A percentile compares a stretch with the other conserved stretches of the same genome.
Conservation (phyloP, 768 basidiomycete genomes). For the Podaxis rugospora region DNA sequence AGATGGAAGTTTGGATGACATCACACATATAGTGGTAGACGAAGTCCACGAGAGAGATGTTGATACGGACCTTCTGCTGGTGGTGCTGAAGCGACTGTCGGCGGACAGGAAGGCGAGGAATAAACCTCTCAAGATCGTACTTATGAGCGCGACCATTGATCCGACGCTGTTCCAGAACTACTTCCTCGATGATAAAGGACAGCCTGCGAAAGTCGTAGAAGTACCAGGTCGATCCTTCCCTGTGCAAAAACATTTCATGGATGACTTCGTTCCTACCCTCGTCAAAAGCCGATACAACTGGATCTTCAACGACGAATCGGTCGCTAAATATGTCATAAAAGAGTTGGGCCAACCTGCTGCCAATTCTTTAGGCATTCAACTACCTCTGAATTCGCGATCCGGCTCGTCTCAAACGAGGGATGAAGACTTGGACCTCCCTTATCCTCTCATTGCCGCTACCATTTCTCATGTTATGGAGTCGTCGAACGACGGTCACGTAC, state of each 20-base stretch:
- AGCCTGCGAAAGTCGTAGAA: conserved; percentile 67
- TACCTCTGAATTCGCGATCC: conserved; percentile 14
- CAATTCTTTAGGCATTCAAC: conserved; percentile 22
- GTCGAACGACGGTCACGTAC: conserved; percentile 79
- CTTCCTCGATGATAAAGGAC: conserved; percentile 61
- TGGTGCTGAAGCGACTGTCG: conserved; percentile 82
- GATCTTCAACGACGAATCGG: conserved; percentile 69
- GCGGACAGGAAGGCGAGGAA: conserved; percentile 65
- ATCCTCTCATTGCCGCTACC: conserved; percentile 74
- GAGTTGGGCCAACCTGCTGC: conserved; percentile 46
- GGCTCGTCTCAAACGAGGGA: conserved; percentile 16
- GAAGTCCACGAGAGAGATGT: conserved; percentile 96
- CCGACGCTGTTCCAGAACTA: conserved; percentile 86
- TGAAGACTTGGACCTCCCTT: conserved; percentile 73
- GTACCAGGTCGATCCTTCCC: conserved; percentile 92
- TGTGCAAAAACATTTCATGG: conserved; percentile 76
- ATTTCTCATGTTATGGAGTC: conserved; percentile 71
- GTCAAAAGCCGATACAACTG: conserved; percentile 40
- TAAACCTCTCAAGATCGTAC: conserved; percentile 76
- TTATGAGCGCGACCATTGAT: conserved; percentile 97
- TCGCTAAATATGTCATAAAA: conserved; percentile 64
- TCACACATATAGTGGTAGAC: conserved; percentile 91
- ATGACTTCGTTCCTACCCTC: conserved; percentile 64
- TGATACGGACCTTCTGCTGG: conserved; percentile 86
- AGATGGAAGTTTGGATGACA: conserved; percentile 52